Base-by-base conservation (phyloP, 2,329 filamentous ascomycete genomes). In the Ascomycota sp. region DNA sequence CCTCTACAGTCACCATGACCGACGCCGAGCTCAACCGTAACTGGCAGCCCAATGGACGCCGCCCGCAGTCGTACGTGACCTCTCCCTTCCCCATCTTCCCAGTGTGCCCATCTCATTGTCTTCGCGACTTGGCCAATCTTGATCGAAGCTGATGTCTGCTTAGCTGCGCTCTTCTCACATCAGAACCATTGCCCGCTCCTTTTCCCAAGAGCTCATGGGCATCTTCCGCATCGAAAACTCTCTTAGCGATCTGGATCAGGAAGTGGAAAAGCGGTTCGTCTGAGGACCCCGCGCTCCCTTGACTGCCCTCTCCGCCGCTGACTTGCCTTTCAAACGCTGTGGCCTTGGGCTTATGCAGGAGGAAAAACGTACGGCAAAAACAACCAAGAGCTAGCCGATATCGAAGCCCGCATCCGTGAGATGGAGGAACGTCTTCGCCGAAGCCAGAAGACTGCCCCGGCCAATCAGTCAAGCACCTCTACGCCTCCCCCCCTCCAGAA, bases 171-270 rank as follows among this genome's bases (percentile, higher is more conserved):
- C 22, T 31, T 37, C 28, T 21, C 25, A 9, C 17, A 11, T 9
- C 53, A 93, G 85, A 38, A 89, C 80, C 36, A 73, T 93, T 53
- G 85, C 83, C 31, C 76, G 72, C 43, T 81, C 77, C 47, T 93
- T 94, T 56, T 86, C 82, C 35, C 63, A 72, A 27, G 80, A 86
- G 50, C 63, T 94, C 36, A 78, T 86, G 60, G 76, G 82, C 48
- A 76, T 91, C 42, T 94, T 94, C 60, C 76, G 78, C 45, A 74
- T 94, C 46, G 80, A 89, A 42, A 76, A 73, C 52, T 75, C 75
- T 41, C 48, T 89, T 34, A 69, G 75, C 44, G 67, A 76, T 36
- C 64, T 92, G 23, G 70, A 78, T 44, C 64, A 75, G 48, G 69
- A 77, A 40, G 70, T 93, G 35, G 68, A 81, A 48, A 68, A 81